Evolutionary conservation across 2,329 filamentous ascomycete genomes (phyloP).

Genomic region (Paracoccidioides lutzii): DNA sequence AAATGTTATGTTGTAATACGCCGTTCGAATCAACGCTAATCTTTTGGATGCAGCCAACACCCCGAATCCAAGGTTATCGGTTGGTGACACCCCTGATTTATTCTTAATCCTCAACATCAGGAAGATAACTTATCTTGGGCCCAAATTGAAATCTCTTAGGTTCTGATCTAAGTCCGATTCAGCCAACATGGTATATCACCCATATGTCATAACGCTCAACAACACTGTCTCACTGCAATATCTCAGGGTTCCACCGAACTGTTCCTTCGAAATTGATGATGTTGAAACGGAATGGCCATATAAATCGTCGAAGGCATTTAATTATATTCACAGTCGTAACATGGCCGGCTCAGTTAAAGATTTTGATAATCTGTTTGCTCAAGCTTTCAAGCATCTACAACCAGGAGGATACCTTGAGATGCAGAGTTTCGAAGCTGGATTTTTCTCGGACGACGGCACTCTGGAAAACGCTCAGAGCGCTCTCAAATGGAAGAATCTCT

Average conservation of each 20-base stretch:
- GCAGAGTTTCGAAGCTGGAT: constrained; percentile 21
- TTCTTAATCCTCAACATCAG: background rate
- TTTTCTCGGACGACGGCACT: constrained; percentile 21
- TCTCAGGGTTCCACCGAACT: constrained; percentile 16
- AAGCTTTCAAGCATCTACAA: constrained; percentile 20
- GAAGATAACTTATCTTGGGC: background rate
- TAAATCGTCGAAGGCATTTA: constrained; percentile 8
- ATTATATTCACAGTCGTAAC: constrained; percentile 15
- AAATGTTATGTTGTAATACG: background rate
- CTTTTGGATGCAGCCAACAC: background rate
- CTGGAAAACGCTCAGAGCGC: background rate
- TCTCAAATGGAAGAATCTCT: background rate
- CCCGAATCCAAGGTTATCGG: background rate
- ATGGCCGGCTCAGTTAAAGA: constrained; percentile 13
- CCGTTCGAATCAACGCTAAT: background rate
- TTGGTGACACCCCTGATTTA: background rate
- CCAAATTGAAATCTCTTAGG: background rate
- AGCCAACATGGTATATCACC: background rate
- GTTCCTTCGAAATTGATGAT: constrained; percentile 16
- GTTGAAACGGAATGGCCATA: constrained; percentile 15
- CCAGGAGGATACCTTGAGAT: constrained; percentile 41
- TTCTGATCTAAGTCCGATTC: constrained; percentile 2
- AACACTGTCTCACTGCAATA: background rate
- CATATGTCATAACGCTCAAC: background rate
- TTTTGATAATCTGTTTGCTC: constrained; percentile 10